A percentile compares a stretch with the other conserved stretches of the same genome.
Conservation (phyloP, 257 asterid species). For the Ballota nigra region DNA sequence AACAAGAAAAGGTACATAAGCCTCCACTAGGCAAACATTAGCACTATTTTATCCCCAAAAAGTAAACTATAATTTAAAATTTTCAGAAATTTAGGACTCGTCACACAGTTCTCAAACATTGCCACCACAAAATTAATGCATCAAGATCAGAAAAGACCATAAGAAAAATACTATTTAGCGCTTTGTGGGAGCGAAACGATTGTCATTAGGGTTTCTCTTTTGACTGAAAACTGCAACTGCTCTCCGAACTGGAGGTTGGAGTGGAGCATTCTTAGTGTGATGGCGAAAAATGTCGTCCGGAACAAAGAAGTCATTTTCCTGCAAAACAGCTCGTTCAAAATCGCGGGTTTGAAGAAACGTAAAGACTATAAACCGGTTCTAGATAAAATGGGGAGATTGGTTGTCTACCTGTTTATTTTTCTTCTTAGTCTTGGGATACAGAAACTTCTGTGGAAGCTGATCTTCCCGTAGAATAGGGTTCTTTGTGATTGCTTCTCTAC, state of each 20-base stretch:
- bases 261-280: conserved; percentile 74
- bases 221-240: conserved; percentile 87
- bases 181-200: conserved; percentile 71
- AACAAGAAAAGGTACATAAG: neutral
- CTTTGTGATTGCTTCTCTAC: conserved; percentile 80
- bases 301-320: conserved; percentile 61
- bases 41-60: neutral
- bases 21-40: neutral
- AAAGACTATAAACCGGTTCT: neutral
- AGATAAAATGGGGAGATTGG: neutral
- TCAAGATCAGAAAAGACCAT: neutral
- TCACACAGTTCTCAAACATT: neutral
- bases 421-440: conserved; percentile 83
- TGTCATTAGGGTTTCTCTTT: conserved; percentile 91
- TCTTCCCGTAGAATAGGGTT: conserved; percentile 94
- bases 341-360: neutral
- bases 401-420: conserved; percentile 68
- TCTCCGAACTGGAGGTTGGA: conserved; percentile 90
- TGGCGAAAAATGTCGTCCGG: conserved; percentile 63
- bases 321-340: conserved; percentile 6
- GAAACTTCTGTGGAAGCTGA: conserved; percentile 84
- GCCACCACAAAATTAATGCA: conserved; percentile 23
- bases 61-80: neutral
- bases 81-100: neutral
- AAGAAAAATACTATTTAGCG: conserved; percentile 30